Conservation (phyloP, 495 filamentous ascomycete species). For the Hyaloscypha finlandica region DNA sequence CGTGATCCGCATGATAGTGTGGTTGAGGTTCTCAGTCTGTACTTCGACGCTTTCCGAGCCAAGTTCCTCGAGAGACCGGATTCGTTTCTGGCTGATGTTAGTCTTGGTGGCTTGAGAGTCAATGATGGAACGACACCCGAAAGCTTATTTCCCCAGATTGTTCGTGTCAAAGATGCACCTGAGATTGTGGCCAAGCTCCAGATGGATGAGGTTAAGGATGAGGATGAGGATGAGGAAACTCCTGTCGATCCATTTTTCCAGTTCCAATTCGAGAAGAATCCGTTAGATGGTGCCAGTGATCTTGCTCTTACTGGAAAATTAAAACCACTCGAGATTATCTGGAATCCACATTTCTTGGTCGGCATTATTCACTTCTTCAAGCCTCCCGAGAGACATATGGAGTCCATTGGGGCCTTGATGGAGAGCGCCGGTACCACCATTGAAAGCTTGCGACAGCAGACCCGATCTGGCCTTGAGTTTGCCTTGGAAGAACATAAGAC, state of each 20-base stretch:
- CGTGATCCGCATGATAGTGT: conserved; percentile 79
- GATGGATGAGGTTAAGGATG: conserved; percentile 49
- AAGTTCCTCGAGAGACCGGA: conserved; percentile 86
- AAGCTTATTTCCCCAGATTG: conserved; percentile 89
- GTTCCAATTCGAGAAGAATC: conserved; percentile 90
- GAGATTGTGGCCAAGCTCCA: conserved; percentile 46
- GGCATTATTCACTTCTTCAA: conserved; percentile 93
- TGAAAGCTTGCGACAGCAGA: conserved; percentile 91
- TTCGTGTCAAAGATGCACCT: conserved; percentile 86
- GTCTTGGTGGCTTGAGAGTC: conserved; percentile 87
- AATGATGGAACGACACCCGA: conserved; percentile 94
- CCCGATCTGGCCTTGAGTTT: conserved; percentile 91
- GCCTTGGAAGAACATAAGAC: conserved; percentile 97
- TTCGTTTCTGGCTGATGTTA: conserved; percentile 83
- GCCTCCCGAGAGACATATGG: conserved; percentile 95
- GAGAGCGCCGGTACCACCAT: conserved; percentile 95
- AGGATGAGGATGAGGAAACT: conserved; percentile 42
- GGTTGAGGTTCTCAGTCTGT: conserved; percentile 80
- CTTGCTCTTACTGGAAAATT: conserved; percentile 86
- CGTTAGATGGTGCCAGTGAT: conserved; percentile 88
- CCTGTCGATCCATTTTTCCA: conserved; percentile 84
- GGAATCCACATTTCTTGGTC: conserved; percentile 90
- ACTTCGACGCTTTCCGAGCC: conserved; percentile 92
- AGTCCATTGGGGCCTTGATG: conserved; percentile 91
- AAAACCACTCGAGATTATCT: conserved; percentile 94